phyloP scores from a whole-genome alignment of 768 basidiomycete species.

The Trametes cinnabarina region DNA sequence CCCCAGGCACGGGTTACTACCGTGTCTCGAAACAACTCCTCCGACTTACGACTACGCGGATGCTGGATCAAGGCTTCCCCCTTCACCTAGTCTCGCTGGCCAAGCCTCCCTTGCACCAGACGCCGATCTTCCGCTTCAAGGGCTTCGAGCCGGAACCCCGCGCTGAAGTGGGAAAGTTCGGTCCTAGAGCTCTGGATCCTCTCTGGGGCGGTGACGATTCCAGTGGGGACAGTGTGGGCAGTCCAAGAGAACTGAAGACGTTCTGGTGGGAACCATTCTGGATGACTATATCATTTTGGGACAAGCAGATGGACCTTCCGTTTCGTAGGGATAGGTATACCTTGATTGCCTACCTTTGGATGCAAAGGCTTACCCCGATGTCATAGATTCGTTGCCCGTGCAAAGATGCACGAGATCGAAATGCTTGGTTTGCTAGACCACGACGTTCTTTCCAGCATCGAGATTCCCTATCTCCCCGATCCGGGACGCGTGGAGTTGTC shows the following conservation, averaged over 20 bases:
- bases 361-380: not conserved
- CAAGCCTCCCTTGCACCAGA: conserved; percentile 90
- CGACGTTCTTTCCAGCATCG: conserved; percentile 86
- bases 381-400: conserved; percentile 74
- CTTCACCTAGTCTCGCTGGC: conserved; percentile 85
- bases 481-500: conserved; percentile 27
- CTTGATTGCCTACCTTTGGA: not conserved
- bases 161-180: conserved; percentile 47
- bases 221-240: conserved; percentile 23
- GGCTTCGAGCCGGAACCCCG: conserved; percentile 55
- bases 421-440: conserved; percentile 92
- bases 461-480: conserved; percentile 73
- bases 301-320: conserved; percentile 81
- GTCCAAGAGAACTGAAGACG: conserved; percentile 45
- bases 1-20: conserved; percentile 93
- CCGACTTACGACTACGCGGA: conserved; percentile 86
- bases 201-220: conserved; percentile 68
- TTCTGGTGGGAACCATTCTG: conserved; percentile 94
- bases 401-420: conserved; percentile 97
- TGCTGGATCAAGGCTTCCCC: conserved; percentile 91
- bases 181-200: conserved; percentile 56
- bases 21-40: conserved; percentile 88
- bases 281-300: conserved; percentile 82
- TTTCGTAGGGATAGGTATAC: conserved; percentile 74
- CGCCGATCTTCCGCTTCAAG: conserved; percentile 88